These are phyloP conservation scores for Euphorbia peplus DNA, from an alignment of 345 rosid genomes.

Conservation along the genomic window DNA sequence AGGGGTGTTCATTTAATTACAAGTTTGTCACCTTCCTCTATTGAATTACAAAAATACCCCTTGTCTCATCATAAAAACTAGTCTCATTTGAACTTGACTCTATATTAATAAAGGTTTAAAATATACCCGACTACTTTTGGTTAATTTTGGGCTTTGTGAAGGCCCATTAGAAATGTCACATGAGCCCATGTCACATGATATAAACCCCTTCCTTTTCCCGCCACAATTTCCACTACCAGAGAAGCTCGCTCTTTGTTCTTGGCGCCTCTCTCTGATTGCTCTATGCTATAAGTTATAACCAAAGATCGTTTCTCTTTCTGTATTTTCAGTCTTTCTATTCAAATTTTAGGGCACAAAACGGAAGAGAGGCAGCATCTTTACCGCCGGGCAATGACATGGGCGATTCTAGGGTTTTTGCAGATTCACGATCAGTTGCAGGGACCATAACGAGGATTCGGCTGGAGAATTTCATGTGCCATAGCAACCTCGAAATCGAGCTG, in stretches of 20 bases:
- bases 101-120: too few species aligned
- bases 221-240: neutral
- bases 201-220: neutral
- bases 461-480: constrained; percentile 95
- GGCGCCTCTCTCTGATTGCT: neutral
- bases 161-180: too few species aligned
- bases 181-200: neutral
- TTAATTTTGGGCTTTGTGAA: too few species aligned
- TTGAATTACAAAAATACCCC: too few species aligned
- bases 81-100: too few species aligned
- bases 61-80: too few species aligned
- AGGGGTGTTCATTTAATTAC: too few species aligned
- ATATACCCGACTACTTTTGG: too few species aligned
- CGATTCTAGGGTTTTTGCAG: constrained; percentile 34
- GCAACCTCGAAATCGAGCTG: constrained; percentile 72
- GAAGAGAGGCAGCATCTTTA: neutral
- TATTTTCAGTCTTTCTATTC: neutral
- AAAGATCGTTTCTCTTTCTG: neutral
- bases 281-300: neutral
- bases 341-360: neutral
- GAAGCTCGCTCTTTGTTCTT: neutral
- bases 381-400: constrained; percentile 36
- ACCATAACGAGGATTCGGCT: constrained; percentile 60
- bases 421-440: constrained; percentile 60
- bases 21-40: too few species aligned